phyloP scores from a whole-genome alignment of 352 stramenopile genomes.

The Globisporangium emineosum region DNA sequence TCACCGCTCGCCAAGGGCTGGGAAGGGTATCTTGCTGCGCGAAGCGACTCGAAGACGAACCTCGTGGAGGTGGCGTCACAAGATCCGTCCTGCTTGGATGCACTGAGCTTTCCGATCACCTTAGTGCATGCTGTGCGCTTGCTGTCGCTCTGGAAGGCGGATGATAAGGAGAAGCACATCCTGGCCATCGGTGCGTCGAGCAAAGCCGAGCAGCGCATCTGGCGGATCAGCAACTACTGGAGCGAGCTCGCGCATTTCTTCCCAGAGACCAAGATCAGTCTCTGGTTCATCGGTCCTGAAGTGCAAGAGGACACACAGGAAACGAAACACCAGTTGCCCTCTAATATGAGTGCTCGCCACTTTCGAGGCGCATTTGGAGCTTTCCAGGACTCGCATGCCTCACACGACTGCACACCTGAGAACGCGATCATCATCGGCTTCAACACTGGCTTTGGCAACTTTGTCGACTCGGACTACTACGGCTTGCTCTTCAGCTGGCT shows the following conservation, averaged over 20 bases:
- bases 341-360: conserved; percentile 32
- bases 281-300: conserved; percentile 71
- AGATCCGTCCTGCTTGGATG: conserved; percentile 73
- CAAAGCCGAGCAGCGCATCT: conserved; percentile 74
- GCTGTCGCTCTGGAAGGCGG: conserved; percentile 25
- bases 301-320: conserved; percentile 19
- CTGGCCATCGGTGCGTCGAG: conserved; percentile 57
- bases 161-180: conserved; percentile 23
- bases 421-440: conserved; percentile 65
- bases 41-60: conserved; percentile 22
- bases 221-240: conserved; percentile 69
- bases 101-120: conserved; percentile 70
- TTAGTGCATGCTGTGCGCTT: conserved; percentile 40
- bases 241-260: conserved; percentile 45
- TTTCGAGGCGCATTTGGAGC: conserved; percentile 48
- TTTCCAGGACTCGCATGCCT: conserved; percentile 38
- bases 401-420: conserved; percentile 24
- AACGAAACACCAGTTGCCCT: conserved; percentile 2
- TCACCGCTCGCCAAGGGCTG: conserved; percentile 25
- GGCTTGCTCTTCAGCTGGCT: conserved; percentile 74
- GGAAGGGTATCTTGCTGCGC: conserved; percentile 45
- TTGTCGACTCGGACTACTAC: conserved; percentile 49
- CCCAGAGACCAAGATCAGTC: conserved; percentile 25
- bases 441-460: conserved; percentile 81
- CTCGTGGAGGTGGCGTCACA: conserved; percentile 35